phyloP scores from a whole-genome alignment of 176 grass and related monocot genomes.

The Hordeum marinum region DNA sequence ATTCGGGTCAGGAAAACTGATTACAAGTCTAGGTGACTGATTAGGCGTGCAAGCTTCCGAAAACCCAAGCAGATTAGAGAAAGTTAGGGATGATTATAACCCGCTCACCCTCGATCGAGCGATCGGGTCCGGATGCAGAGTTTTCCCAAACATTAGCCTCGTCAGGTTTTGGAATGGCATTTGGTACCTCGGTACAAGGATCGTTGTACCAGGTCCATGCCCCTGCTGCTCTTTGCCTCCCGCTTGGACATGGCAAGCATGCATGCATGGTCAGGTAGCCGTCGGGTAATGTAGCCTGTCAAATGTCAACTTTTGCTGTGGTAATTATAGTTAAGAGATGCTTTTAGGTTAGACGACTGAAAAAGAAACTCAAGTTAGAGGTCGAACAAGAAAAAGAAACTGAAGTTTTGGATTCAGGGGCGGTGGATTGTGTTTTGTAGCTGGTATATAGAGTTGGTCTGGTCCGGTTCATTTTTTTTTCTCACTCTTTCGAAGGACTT shows the following conservation, averaged over 20 bases:
- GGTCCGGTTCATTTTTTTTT: background rate
- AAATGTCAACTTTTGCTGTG: background rate
- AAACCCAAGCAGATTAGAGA: background rate
- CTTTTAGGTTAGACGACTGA: too few species aligned
- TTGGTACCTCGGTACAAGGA: background rate
- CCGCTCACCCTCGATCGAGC: background rate
- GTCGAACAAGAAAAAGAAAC: background rate
- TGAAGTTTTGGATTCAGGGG: background rate
- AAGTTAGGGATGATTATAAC: background rate
- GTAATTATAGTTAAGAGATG: background rate
- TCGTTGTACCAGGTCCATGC: background rate
- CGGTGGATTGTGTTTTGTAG: background rate
- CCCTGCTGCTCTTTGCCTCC: background rate
- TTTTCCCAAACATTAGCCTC: background rate
- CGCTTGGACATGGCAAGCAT: background rate
- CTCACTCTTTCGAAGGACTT: background rate
- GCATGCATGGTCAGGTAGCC: background rate
- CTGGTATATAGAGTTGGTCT: slow-evolving; percentile 1
- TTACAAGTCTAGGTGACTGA: background rate
- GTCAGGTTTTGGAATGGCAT: background rate
- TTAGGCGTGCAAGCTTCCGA: slow-evolving; percentile 2
- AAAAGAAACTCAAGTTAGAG: background rate
- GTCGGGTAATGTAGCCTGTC: background rate
- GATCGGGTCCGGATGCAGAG: background rate
- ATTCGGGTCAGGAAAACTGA: background rate